These are phyloP conservation scores for Lineolata rhizophorae DNA, from an alignment of 495 filamentous ascomycete genomes.

Conservation along the genomic window DNA sequence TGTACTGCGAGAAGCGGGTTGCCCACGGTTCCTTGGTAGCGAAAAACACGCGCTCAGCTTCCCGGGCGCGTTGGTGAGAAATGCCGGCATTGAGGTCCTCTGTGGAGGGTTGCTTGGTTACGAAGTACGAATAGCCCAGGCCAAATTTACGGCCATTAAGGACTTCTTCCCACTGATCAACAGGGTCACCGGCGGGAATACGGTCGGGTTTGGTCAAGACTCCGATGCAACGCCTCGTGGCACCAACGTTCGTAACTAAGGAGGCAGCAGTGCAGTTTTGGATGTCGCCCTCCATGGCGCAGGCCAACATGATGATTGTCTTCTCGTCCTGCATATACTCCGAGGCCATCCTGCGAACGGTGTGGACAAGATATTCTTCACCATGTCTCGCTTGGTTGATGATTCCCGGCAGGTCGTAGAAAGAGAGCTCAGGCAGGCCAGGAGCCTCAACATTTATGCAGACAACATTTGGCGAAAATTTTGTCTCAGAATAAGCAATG, in stretches of 20 bases:
- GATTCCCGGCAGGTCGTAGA: constrained; percentile 65
- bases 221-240: constrained; percentile 41
- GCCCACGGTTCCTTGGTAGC: constrained; percentile 17
- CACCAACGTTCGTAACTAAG: constrained; percentile 34
- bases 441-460: constrained; percentile 50
- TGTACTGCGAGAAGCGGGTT: constrained; percentile 10
- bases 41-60: constrained; percentile 21
- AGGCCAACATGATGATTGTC: constrained; percentile 51
- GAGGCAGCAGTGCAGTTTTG: constrained; percentile 47
- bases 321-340: constrained; percentile 40
- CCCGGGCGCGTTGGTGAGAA: constrained; percentile 17
- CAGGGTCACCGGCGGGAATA: constrained; percentile 23
- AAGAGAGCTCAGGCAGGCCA: constrained; percentile 43
- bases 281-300: constrained; percentile 52
- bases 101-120: constrained; percentile 25
- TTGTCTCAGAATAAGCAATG: too few relatives aligned
- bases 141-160: constrained; percentile 29
- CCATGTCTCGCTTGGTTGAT: constrained; percentile 39
- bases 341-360: constrained; percentile 45
- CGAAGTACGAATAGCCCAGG: constrained; percentile 32
- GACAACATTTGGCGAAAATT: constrained; percentile 63
- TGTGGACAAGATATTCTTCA: constrained; percentile 41
- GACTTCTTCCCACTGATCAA: constrained; percentile 34
- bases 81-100: constrained; percentile 17
- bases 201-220: constrained; percentile 68